Evolutionary conservation across 192 early-diverging fungal genomes (phyloP), one percentile per base, ranked within the genome.

Genomic region (Dissophora ornata): DNA sequence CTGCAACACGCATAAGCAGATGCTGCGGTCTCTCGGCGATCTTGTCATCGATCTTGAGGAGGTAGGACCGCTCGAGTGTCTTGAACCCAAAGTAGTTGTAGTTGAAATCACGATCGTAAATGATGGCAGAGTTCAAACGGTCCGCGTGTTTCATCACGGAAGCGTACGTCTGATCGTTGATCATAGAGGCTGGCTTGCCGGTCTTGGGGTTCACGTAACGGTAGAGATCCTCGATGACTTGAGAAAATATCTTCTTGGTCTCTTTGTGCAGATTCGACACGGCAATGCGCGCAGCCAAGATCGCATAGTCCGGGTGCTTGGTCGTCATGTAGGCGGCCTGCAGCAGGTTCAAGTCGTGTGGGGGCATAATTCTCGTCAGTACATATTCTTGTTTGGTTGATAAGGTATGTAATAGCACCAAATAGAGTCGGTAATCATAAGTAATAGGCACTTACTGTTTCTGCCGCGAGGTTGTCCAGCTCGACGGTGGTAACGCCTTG

Each of bases 51-150:
- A 98, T 91, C 58, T 88, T 85, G 69, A 99, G 84, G 22, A 99
- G 86, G 74, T 99, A 99, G 47, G 91, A 93, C 11, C 97, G 90
- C 84, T 99, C 97, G 10, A 99, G 88, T 10, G 96, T 99, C 85
- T 99, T 99, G 90, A 98, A 98, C 6, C 97, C 97, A 90, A 99
- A 99, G 87, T 90, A 99, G 83, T 96, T 96, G 87, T 97, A 99
- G 77, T 89, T 92, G 77, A 95, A 98, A 73, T 99, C 97, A 60
- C 96, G 92, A 71, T 97, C 93, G 80, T 98, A 99, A 69, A 96
- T 95, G 53, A 99, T 90, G 45, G 96, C 93, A 28, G 94, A 91
- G 86, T 99, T 91, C 56, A 99, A 84, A 28, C 81, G 80, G 26
- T 95, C 96, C 3, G 88, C 86, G 78, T 99, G 64, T n/a, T 82